Conservation (phyloP, 768 basidiomycete species). For the Tylopilus sp. region DNA sequence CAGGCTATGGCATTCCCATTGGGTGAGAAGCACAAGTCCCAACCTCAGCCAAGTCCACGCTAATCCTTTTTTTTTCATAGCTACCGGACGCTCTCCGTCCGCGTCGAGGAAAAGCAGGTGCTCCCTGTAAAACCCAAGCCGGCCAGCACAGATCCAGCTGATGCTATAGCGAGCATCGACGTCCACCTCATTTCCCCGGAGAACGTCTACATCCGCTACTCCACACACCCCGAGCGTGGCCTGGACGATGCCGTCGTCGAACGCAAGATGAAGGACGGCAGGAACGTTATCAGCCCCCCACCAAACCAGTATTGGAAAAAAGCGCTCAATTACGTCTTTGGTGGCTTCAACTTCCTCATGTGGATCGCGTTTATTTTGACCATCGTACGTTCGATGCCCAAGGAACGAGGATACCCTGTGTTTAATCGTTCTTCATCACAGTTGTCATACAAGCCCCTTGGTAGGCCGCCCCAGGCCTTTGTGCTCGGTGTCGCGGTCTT, state of each 20-base stretch:
- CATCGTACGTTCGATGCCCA: slow-evolving; percentile 25
- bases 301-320: slow-evolving; percentile 47
- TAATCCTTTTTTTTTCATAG: slow-evolving; percentile 6
- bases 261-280: slow-evolving; percentile 35
- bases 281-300: slow-evolving; percentile 47
- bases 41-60: too few relatives aligned
- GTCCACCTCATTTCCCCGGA: slow-evolving; percentile 43
- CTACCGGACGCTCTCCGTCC: slow-evolving; percentile 43
- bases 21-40: slow-evolving; percentile 4
- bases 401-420: neutral
- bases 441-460: slow-evolving; percentile 50
- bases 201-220: slow-evolving; percentile 43
- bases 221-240: slow-evolving; percentile 41
- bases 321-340: slow-evolving; percentile 49
- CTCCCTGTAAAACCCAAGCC: slow-evolving; percentile 16
- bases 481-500: slow-evolving; percentile 50
- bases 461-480: slow-evolving; percentile 37
- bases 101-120: slow-evolving; percentile 31
- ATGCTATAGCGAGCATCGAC: slow-evolving; percentile 43
- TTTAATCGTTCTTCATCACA: slow-evolving; percentile 23
- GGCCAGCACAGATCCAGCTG: slow-evolving; percentile 30
- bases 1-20: slow-evolving; percentile 6
- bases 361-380: slow-evolving; percentile 49
- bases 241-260: slow-evolving; percentile 41
- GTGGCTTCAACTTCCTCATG: slow-evolving; percentile 55